These are phyloP conservation scores for Pseudoturritis turrita DNA, from an alignment of 345 rosid species.

Conservation along the genomic window DNA sequence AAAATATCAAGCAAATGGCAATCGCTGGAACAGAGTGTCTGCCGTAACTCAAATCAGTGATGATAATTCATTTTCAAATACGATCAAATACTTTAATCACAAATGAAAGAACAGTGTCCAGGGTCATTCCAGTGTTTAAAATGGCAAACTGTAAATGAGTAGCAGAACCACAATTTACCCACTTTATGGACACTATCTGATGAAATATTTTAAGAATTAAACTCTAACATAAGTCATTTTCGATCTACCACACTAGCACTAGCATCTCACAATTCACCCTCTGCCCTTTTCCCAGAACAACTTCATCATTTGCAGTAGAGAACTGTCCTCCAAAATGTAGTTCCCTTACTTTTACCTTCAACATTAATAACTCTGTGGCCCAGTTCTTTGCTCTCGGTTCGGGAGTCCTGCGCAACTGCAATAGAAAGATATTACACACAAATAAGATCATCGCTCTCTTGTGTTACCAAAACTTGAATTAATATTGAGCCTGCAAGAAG, in stretches of 20 bases:
- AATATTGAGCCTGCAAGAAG: constrained; percentile 24
- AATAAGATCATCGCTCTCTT: background rate
- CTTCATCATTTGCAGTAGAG: background rate
- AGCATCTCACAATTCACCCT: constrained; percentile 10
- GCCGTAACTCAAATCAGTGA: constrained; percentile 23
- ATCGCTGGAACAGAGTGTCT: constrained; percentile 17
- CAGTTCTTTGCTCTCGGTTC: background rate
- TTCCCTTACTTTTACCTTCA: constrained; percentile 19
- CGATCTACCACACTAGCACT: constrained; percentile 3
- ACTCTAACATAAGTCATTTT: background rate
- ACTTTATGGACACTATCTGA: constrained; percentile 4
- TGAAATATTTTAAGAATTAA: background rate
- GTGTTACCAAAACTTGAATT: background rate
- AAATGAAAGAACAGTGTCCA: background rate
- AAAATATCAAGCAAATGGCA: background rate
- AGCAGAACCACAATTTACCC: constrained; percentile 16
- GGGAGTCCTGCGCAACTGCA: constrained; percentile 2
- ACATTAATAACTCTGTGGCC: background rate
- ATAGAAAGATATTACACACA: background rate
- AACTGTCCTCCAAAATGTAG: background rate
- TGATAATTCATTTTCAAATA: background rate
- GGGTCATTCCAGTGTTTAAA: constrained; percentile 25
- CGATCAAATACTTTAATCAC: background rate
- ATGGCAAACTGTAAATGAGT: constrained; percentile 22
- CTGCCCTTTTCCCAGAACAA: constrained; percentile 4